phyloP scores from a whole-genome alignment of 768 basidiomycete species.

The Clitopilus passeckerianus region DNA sequence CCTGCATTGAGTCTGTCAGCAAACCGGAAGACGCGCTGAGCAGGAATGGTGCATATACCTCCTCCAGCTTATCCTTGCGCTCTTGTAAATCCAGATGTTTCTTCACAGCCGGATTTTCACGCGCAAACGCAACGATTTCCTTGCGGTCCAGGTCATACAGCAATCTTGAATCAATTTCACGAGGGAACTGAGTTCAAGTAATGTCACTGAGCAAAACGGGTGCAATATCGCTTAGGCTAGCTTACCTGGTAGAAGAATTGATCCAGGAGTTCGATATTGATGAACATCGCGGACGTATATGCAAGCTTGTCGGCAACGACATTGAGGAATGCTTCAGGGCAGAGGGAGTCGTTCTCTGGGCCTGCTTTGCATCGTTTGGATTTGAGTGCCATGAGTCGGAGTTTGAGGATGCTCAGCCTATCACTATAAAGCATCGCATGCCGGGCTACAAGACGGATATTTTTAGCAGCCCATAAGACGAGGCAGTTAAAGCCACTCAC shows the following conservation, averaged over 20 bases:
- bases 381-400: conserved; percentile 81
- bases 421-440: conserved; percentile 88
- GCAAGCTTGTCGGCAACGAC: conserved; percentile 97
- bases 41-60: conserved; percentile 41
- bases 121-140: conserved; percentile 88
- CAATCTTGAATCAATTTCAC: conserved; percentile 92
- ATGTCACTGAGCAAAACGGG: background rate
- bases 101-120: conserved; percentile 89
- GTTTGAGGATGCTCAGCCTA: conserved; percentile 75
- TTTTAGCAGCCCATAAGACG: conserved; percentile 7
- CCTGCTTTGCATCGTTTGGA: conserved; percentile 86
- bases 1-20: conserved; percentile 35
- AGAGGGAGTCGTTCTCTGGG: conserved; percentile 84
- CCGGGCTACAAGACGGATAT: conserved; percentile 56
- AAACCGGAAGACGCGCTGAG: background rate
- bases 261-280: conserved; percentile 96
- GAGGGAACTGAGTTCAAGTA: conserved; percentile 66
- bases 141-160: conserved; percentile 90
- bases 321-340: conserved; percentile 95
- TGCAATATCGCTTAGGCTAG: background rate
- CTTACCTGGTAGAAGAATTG: conserved; percentile 96
- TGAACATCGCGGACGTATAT: conserved; percentile 95
- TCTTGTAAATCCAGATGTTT: conserved; percentile 92
- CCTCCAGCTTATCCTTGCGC: conserved; percentile 95
- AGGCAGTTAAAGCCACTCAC: conserved; percentile 36